These are phyloP conservation scores for Starmera amethionina DNA, from an alignment of 805 yeast genomes.

Conservation along the genomic window DNA sequence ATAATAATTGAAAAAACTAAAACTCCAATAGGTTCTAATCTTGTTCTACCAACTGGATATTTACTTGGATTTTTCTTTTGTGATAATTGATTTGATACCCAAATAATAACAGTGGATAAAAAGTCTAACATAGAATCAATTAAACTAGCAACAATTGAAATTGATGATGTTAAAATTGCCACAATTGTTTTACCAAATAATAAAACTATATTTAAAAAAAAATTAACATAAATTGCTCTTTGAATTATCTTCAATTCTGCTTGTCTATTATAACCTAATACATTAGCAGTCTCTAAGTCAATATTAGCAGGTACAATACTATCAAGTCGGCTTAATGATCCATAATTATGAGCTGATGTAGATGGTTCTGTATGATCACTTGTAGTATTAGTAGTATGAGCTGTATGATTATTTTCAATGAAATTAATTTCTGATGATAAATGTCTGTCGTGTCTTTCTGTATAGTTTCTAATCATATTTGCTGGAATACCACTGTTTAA, in stretches of 20 bases:
- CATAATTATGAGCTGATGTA: not conserved
- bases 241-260: conserved; percentile 34
- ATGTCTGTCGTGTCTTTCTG: conserved; percentile 15
- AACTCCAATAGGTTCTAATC: conserved; percentile 73
- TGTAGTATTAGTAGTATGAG: not conserved
- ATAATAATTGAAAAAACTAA: conserved; percentile 64
- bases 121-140: conserved; percentile 71
- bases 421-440: not conserved
- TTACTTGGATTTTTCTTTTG: conserved; percentile 34
- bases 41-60: conserved; percentile 63
- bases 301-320: conserved; percentile 52
- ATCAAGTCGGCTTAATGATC: conserved; percentile 10
- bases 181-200: conserved; percentile 52
- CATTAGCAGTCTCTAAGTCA: conserved; percentile 45
- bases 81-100: conserved; percentile 44
- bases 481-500: conserved; percentile 64
- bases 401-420: conserved; percentile 1
- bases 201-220: conserved; percentile 47
- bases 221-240: conserved; percentile 56
- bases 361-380: not conserved
- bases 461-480: conserved; percentile 51
- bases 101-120: conserved; percentile 65
- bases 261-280: conserved; percentile 39
- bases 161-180: conserved; percentile 54
- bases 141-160: conserved; percentile 69